Conservation (phyloP, 352 stramenopile species). For the Phytophthora macrochlamydospora region DNA sequence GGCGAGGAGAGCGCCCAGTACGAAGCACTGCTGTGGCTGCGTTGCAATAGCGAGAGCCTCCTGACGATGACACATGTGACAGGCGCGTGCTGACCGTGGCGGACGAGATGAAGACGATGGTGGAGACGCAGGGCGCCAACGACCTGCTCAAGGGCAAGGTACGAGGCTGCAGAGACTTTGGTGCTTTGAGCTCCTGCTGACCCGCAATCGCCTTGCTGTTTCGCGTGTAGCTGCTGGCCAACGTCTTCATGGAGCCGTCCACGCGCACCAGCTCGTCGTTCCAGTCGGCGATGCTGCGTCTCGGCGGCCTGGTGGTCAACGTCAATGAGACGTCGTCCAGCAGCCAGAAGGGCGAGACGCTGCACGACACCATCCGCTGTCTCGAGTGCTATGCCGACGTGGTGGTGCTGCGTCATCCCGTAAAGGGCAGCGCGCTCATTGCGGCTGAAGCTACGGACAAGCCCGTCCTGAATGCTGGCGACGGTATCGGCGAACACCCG, state of each 20-base stretch:
- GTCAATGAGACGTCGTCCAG: slow-evolving; percentile 95
- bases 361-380: slow-evolving; percentile 97
- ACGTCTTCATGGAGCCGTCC: slow-evolving; percentile 98
- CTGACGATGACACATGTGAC: background rate
- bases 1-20: slow-evolving; percentile 75
- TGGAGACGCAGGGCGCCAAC: slow-evolving; percentile 68
- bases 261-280: slow-evolving; percentile 98
- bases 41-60: background rate
- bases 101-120: slow-evolving; percentile 86
- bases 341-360: slow-evolving; percentile 97
- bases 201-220: background rate
- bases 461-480: slow-evolving; percentile 94
- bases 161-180: background rate
- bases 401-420: slow-evolving; percentile 95
- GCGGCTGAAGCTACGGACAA: slow-evolving; percentile 86
- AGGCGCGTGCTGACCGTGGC: slow-evolving; percentile 76
- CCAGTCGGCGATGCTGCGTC: slow-evolving; percentile 96
- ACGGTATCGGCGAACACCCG: slow-evolving; percentile 98
- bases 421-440: slow-evolving; percentile 84
- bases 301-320: slow-evolving; percentile 95
- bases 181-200: too few relatives aligned
- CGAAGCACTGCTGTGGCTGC: background rate
- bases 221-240: slow-evolving; percentile 87
- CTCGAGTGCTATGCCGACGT: slow-evolving; percentile 97
- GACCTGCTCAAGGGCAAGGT: slow-evolving; percentile 89